Base-by-base conservation (phyloP, 2,329 filamentous ascomycete genomes). In the Parastagonospora nodorum region DNA sequence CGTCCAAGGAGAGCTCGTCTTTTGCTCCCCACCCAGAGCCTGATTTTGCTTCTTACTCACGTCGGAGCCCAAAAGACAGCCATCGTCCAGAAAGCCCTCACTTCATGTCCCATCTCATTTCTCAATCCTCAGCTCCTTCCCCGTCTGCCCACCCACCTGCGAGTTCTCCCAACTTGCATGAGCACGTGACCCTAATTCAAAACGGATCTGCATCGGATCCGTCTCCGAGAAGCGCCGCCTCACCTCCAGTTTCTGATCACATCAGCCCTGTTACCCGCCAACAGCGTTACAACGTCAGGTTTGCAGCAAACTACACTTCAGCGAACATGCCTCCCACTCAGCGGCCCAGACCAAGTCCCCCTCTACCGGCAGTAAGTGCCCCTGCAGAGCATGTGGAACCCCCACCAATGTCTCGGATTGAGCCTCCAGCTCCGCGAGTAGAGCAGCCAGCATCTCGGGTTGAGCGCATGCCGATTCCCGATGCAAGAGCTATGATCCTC, bases 281-380 rank as follows among this genome's bases (percentile, higher is more conserved):
- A 37, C 58, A 62, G 40, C 62, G 62, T 35, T 65, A 62, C 57
- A 65, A 65, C 60, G 62, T 65, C 16, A 58, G 62, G 32, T 65
- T 65, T 35, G 60, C 58, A 29, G 60, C 57, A 9, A 59, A 62
- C 31, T 57, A 59, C 39, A 60, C 57, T 2, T 51, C 54, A 14
- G 54, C 55, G 38, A 60, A 55, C 24, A 65, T 63, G 60, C 51
- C 60, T 10, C 49, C 58, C 11, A 53, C 49, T 8, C 60, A 60
- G 14, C 63, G 51, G 35, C 46, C 55, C 29, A 55, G 62, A 19
- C 53, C 53, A n/a, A 59, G 58, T 15, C 53, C 61, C 14, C 48
- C 49, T 11, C 45, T 57, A 7, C 40, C 51, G 4, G 37, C 39
- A 24, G 45, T 53, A 16, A 24, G 8, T 10, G 1, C 12, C 9